Evolutionary conservation across 768 basidiomycete species (phyloP).

Genomic region (Mycena venus): DNA sequence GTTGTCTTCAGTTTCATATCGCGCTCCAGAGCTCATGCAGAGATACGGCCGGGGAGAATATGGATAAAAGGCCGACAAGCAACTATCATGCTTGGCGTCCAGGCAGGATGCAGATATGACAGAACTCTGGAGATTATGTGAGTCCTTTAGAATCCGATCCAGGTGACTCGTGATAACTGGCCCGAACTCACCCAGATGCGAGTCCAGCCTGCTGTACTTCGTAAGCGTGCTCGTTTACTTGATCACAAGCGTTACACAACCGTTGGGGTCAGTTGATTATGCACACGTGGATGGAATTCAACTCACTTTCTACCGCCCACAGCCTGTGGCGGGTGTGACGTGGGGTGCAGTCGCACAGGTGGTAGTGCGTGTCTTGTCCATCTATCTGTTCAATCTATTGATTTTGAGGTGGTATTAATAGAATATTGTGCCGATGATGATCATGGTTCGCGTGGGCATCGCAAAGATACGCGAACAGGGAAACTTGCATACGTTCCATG

Average conservation of each 20-base stretch:
- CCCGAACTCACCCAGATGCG: not conserved
- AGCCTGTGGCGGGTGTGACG: not conserved
- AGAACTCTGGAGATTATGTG: not conserved
- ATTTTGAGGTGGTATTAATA: not conserved
- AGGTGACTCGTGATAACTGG: too few species aligned
- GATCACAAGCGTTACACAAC: not conserved
- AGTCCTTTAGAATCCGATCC: not conserved
- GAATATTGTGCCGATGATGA: slow-evolving; percentile 16
- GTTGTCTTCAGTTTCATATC: too few species aligned
- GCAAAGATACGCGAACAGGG: not conserved
- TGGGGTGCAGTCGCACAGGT: slow-evolving; percentile 7
- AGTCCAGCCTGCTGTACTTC: slow-evolving; percentile 3
- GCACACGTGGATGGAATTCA: not conserved
- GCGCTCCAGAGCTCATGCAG: not conserved
- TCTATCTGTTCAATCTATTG: not conserved
- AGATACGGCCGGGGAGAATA: not conserved
- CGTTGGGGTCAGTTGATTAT: not conserved
- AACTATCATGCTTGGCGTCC: not conserved
- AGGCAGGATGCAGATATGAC: not conserved
- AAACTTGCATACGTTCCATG: not conserved
- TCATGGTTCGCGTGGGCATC: slow-evolving; percentile 15
- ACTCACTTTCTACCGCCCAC: not conserved
- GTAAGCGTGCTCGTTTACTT: not conserved
- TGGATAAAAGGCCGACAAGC: slow-evolving; percentile 6
- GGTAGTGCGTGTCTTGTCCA: not conserved